Evolutionary conservation across 257 asterid genomes (phyloP), one percentile per base, ranked within the genome.

Genomic region (Nicotiana paniculata): DNA sequence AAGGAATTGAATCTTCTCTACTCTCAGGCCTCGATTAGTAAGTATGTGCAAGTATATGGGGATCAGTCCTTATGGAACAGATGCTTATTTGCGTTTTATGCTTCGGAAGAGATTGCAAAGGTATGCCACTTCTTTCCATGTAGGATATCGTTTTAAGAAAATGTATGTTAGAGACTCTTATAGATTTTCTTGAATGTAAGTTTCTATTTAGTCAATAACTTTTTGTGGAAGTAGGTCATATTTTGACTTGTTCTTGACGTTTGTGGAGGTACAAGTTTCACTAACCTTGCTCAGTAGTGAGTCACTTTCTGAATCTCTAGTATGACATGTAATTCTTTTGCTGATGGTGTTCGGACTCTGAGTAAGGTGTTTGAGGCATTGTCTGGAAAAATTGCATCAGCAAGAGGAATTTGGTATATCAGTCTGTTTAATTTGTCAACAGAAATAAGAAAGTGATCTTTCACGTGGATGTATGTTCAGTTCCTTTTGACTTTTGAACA

Each of bases 21-120:
- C 28, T 81, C 63, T 74, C 93, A 95, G 98, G 90, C 93, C 98
- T 64, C 97, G 98, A 69, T 87, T 95, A 74, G 96, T 93, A 83
- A 95, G 84, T 79, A 95, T 95, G 98, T 95, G 98, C 97, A 95
- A 95, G 89, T 95, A 95, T 82, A 95, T 95, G 98, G 98, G 98
- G 51, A 90, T 95, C 85, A 88, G 82, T 67, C 88, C 97, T 39
- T 92, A 89, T 55, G 98, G 98, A 68, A 93, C 98, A 3, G 98
- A 95, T 90, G 86, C 97, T 81, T 93, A 92, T 83, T 87, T 95
- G 90, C 96, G 97, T 37, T 92, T 83, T 88, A 91, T 90, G 97
- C 97, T 95, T 46, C 92, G 97, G 17, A 93, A 89, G 88, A 93
- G 92, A 85, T 87, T 95, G 86, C 90, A 80, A 91, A 91, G 93